phyloP scores from a whole-genome alignment of 495 filamentous ascomycete genomes.

The Aspergillus egyptiacus region DNA sequence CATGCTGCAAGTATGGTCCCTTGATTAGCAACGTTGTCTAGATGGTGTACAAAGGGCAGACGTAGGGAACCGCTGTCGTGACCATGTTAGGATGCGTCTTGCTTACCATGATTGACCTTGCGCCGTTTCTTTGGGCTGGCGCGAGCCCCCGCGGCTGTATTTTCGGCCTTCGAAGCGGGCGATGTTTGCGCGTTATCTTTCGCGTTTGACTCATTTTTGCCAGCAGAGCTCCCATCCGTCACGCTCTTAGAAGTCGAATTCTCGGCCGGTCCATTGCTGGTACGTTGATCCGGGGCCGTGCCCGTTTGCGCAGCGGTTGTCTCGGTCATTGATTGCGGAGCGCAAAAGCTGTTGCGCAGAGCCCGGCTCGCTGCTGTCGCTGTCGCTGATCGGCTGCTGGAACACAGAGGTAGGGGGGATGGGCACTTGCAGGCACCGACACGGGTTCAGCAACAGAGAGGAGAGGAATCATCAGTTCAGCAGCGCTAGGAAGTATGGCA shows the following conservation, averaged over 20 bases:
- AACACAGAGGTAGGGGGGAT: constrained; percentile 10
- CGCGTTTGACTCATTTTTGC: constrained; percentile 23
- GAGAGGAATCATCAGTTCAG: constrained; percentile 4
- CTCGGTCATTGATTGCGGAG: constrained; percentile 36
- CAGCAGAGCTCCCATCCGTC: constrained; percentile 17
- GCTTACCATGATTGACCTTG: constrained; percentile 98
- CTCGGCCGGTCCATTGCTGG: constrained; percentile 19
- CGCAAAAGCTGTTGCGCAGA: constrained; percentile 30
- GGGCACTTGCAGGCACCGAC: constrained; percentile 28
- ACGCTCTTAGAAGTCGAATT: constrained; percentile 11
- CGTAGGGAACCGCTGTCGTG: constrained; percentile 26
- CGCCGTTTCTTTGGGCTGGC: constrained; percentile 86
- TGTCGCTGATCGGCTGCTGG: constrained; percentile 8
- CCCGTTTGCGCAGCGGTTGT: constrained; percentile 26
- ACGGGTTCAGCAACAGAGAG: background rate
- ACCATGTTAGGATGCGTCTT: constrained; percentile 29
- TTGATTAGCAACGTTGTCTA: constrained; percentile 29
- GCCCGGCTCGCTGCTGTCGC: constrained; percentile 20
- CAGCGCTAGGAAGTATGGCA: background rate
- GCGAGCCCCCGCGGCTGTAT: constrained; percentile 32
- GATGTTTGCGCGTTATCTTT: constrained; percentile 28
- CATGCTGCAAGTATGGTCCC: constrained; percentile 60
- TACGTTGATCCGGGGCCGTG: constrained; percentile 22
- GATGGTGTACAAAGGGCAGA: constrained; percentile 13
- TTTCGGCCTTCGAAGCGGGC: constrained; percentile 36